Base-by-base conservation (phyloP, 345 rosid genomes). In the sweet orange (Citrus sinensis) region DNA sequence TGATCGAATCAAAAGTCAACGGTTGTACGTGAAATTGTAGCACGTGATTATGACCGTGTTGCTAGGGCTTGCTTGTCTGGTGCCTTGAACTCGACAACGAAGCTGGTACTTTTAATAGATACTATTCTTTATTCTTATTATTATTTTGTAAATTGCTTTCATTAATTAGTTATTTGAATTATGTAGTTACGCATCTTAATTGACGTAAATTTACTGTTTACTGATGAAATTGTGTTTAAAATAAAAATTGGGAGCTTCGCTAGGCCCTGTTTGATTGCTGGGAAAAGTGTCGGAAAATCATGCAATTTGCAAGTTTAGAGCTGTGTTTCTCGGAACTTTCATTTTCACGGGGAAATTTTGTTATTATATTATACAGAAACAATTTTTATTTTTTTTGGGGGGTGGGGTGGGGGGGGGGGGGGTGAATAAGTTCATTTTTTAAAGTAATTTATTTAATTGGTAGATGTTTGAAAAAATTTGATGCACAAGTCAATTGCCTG, bases 251-350 rank as follows among this genome's bases (percentile, higher is more conserved):
- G 39, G 77, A 60, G 42, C 58, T 82, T 76, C 35, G 61, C 65
- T 19, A 77, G 37, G 71, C 30, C 65, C 29, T 81, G 85, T 82
- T 80, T 80, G 83, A 81, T 68, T 83, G 81, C 84, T 69, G 76
- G 56, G 73, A 81, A 85, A 83, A 82, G 54, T 76, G 77, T 65
- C 76, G 71, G 82, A 27, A 74, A 75, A 67, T 60, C 3, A 10
- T 9, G 20, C 54, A 64, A 19, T 69, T 70, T 70, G 71, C 27
- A 39, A 58, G 5, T 35, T 77, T 62, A 56, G 37, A 73, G 62
- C 17, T 49, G 34, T 39, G 17, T 54, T 78, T 56, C 55, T 67
- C 16, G 34, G 20, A 68, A 25, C 25, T 70, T 70, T 46, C n/a
- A 25, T 51, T 70, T 46, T 69, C 40, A 9, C 49, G 7, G 9